phyloP scores from a whole-genome alignment of 345 rosid genomes.

The Cochlearia excelsa region DNA sequence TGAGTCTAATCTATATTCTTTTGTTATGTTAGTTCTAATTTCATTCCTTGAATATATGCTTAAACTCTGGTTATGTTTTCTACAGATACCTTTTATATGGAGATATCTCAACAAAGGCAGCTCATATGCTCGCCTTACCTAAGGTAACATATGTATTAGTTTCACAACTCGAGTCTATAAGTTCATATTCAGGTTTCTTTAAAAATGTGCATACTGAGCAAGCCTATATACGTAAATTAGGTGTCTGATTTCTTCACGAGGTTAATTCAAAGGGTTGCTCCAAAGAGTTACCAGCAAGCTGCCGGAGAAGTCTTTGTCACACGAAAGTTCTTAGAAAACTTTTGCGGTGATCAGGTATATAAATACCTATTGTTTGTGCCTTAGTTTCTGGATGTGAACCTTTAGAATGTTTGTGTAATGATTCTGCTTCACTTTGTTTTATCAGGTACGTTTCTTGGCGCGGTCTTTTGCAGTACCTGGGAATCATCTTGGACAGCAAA shows the following conservation, averaged over 20 bases:
- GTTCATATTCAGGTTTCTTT: neutral
- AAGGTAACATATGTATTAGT: constrained; percentile 46
- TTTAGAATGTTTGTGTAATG: too few species aligned
- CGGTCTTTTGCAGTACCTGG: constrained; percentile 92
- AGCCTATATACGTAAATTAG: constrained; percentile 34
- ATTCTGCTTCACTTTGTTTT: neutral
- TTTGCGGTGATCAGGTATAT: constrained; percentile 90
- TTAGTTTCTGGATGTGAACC: neutral
- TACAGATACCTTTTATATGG: constrained; percentile 88
- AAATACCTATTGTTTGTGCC: neutral
- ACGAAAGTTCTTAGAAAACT: constrained; percentile 81
- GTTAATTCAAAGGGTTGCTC: constrained; percentile 88
- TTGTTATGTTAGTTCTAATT: constrained; percentile 5
- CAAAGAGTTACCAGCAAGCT: constrained; percentile 97
- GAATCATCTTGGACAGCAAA: constrained; percentile 95
- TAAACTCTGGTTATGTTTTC: constrained; percentile 1
- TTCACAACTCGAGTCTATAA: constrained; percentile 1
- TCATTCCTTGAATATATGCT: neutral
- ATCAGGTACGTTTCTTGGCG: constrained; percentile 90
- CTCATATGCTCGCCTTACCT: constrained; percentile 81
- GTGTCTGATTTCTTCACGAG: constrained; percentile 82
- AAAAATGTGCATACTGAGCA: constrained; percentile 3
- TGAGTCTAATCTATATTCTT: neutral
- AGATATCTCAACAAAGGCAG: constrained; percentile 82
- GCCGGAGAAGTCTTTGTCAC: constrained; percentile 84